Percentiles rank a stretch among this genome's conserved stretches.
These are phyloP conservation scores for Puccinia hordei DNA, from an alignment of 1,284 basidiomycete genomes.

Conservation along the genomic window DNA sequence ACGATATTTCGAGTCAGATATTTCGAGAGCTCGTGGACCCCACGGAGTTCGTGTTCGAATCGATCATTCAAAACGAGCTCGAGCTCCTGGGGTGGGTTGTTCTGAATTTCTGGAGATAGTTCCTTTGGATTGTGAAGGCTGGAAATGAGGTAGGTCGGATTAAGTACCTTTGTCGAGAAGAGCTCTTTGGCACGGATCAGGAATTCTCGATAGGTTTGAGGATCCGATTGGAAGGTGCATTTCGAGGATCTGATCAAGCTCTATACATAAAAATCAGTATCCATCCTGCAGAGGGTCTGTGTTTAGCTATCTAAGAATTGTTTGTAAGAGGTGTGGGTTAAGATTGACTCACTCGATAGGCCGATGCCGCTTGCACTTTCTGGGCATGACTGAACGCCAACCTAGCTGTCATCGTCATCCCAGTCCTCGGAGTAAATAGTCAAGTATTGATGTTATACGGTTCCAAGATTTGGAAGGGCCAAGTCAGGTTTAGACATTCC, in stretches of 20 bases:
- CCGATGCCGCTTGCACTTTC: constrained; percentile 15
- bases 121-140: not conserved
- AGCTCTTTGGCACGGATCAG: not conserved
- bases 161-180: constrained; percentile 2
- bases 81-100: too few relatives aligned
- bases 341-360: constrained; percentile 17
- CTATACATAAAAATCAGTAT: not conserved
- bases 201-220: constrained; percentile 6
- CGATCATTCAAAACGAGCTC: not conserved
- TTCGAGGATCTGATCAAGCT: constrained; percentile 10
- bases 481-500: too few relatives aligned
- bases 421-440: not conserved
- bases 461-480: too few relatives aligned
- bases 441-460: not conserved
- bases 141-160: not conserved
- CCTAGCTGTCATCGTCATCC: not conserved
- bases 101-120: not conserved
- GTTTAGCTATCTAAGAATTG: not conserved
- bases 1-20: constrained; percentile 36
- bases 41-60: constrained; percentile 21
- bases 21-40: constrained; percentile 29
- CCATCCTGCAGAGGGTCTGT: not conserved
- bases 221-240: constrained; percentile 7
- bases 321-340: not conserved
- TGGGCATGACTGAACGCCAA: constrained; percentile 4